Conservation (phyloP, 2,329 filamentous ascomycete species). For the Fusarium siculi region DNA sequence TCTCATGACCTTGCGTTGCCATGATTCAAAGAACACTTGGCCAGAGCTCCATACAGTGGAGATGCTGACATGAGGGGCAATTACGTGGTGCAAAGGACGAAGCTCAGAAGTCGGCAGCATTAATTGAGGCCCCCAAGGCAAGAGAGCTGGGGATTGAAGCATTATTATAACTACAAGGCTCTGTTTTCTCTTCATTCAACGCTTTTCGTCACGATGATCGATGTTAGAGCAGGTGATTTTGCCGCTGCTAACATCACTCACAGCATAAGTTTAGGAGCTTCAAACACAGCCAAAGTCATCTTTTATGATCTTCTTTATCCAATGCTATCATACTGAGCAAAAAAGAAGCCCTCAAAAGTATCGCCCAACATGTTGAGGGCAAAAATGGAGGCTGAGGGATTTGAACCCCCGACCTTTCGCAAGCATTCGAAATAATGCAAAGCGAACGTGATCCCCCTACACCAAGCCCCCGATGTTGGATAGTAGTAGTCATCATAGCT, state of each 20-base stretch:
- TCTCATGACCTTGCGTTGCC: background rate
- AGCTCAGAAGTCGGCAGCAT: background rate
- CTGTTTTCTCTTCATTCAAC: background rate
- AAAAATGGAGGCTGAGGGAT: conserved; percentile 45
- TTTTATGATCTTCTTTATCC: background rate
- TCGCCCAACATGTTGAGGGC: too few relatives aligned
- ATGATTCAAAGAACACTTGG: background rate
- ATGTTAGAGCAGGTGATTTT: background rate
- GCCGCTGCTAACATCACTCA: too few relatives aligned
- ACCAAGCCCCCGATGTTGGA: conserved; percentile 41
- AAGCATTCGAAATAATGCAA: conserved; percentile 37
- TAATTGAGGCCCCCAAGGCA: background rate
- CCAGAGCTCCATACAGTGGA: background rate
- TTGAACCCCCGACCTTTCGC: conserved; percentile 47
- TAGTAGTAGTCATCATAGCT: fast-evolving
- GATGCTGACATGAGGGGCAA: background rate
- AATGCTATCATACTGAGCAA: background rate
- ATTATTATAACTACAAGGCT: background rate
- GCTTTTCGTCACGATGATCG: background rate
- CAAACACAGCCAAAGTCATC: background rate
- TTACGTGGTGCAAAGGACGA: background rate
- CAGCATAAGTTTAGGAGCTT: background rate
- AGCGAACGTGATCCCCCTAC: conserved; percentile 45
- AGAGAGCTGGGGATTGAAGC: background rate
- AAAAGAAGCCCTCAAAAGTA: background rate